Evolutionary conservation across 2,329 filamentous ascomycete genomes (phyloP).

Genomic region (Xylaria hypoxylon): DNA sequence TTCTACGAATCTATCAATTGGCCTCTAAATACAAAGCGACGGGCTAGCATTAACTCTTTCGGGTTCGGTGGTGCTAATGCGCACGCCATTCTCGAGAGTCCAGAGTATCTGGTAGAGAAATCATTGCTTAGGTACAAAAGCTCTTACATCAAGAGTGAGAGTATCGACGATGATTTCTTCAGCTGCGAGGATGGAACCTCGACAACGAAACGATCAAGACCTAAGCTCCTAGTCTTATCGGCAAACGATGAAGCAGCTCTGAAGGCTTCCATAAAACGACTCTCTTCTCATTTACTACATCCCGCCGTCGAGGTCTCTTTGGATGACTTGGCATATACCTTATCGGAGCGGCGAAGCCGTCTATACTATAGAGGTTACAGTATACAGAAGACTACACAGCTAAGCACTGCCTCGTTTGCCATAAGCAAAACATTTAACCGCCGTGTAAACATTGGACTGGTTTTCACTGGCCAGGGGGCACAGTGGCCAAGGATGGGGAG

Average conservation of each 20-base stretch:
- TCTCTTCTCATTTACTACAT: constrained; percentile 20
- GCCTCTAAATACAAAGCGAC: not conserved
- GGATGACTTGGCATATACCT: constrained; percentile 22
- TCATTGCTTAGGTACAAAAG: not conserved
- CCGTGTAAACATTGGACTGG: constrained; percentile 3
- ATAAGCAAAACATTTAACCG: not conserved
- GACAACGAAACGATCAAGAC: not conserved
- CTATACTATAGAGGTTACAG: constrained; percentile 16
- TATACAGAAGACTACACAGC: not conserved
- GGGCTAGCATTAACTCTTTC: constrained; percentile 31
- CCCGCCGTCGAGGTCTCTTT: constrained; percentile 1
- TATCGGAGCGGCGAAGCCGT: constrained; percentile 24
- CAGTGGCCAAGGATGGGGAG: constrained; percentile 39
- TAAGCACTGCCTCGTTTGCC: not conserved
- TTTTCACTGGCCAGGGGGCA: constrained; percentile 34
- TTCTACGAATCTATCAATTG: constrained; percentile 3
- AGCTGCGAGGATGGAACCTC: not conserved
- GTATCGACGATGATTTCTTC: constrained; percentile 3
- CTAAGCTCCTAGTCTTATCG: constrained; percentile 6
- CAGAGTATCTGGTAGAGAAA: not conserved
- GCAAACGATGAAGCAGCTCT: constrained; percentile 19
- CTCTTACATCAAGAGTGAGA: not conserved
- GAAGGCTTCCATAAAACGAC: not conserved
- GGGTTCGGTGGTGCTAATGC: constrained; percentile 30
- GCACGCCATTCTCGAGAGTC: constrained; percentile 22